Evolutionary conservation across 2,329 filamentous ascomycete species (phyloP), one percentile per base, ranked within the genome.

Genomic region (Bisporella sp.): DNA sequence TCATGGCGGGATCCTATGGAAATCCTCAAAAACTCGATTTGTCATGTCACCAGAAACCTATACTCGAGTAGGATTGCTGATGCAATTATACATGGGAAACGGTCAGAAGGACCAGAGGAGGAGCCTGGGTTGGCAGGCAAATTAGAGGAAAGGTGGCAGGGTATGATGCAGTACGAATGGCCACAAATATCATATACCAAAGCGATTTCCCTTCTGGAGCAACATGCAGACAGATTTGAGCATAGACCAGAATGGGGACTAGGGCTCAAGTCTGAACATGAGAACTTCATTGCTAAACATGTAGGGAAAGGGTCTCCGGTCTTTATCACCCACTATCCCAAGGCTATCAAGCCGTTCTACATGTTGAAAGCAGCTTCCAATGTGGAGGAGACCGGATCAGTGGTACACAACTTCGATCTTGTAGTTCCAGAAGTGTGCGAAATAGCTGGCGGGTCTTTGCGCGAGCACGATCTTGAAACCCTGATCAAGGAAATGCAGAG

Each of bases 321-420:
- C 42, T 97, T 97, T 65, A 83, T 99, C 57, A 97, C 91, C 11
- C 78, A 96, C 66, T 99, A 96, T 65, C 93, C 93, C n/a, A 81
- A 81, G 57, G 73, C 76, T 45, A 82, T 93, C 66, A 99, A 99
- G 70, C 89, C 92, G 8, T 99, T 97, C 70, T 99, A 91, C 68
- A 91, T 90, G 87, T 68, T 79, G 2, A 11, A 8, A 6, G 12
- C 42, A 32, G 8, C 42, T 12, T 12, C 13, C 6, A 11, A 45
- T 11, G 8, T n/a, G 35, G 8, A 8, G 8, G 35, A 37, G 8
- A 9, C n/a, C 8, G 4, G 21, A 46, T 28, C 44, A 41, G 87
- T 83, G 2, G 83, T 83, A 3, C 81, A 83, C 28, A 87, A 84
- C 65, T 88, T 89, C 64, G 85, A 89, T 65, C 74, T 89, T 30